These are phyloP conservation scores for Pontederia paniculata DNA, from an alignment of 176 grass and related monocot species.

Conservation along the genomic window DNA sequence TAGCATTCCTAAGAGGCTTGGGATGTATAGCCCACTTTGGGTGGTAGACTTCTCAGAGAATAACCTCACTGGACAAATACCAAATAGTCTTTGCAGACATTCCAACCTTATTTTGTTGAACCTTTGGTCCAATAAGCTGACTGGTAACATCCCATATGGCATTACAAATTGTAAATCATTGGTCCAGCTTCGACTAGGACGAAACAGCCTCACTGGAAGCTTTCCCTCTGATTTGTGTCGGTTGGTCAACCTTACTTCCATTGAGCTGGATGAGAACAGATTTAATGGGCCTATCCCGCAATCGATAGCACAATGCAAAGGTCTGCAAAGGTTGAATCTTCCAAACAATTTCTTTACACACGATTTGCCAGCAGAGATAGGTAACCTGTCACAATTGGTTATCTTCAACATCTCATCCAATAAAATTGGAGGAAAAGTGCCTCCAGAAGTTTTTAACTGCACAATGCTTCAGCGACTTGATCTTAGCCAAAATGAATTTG, in stretches of 20 bases:
- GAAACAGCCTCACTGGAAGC: conserved; percentile 82
- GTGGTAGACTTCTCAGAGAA: conserved; percentile 97
- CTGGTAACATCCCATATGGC: conserved; percentile 69
- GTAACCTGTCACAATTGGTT: conserved; percentile 60
- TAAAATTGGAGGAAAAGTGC: conserved; percentile 62
- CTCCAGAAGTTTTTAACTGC: conserved; percentile 79
- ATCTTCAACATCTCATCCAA: conserved; percentile 97
- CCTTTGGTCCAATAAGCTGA: conserved; percentile 63
- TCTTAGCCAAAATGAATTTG: conserved; percentile 84
- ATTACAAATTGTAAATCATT: conserved; percentile 84
- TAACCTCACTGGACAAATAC: conserved; percentile 72
- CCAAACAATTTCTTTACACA: conserved; percentile 84
- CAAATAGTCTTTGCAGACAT: conserved; percentile 61
- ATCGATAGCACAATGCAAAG: conserved; percentile 64
- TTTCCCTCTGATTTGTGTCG: conserved; percentile 73
- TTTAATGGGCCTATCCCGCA: conserved; percentile 84
- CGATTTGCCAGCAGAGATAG: conserved; percentile 73
- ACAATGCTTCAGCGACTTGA: conserved; percentile 82
- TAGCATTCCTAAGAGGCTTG: conserved; percentile 69
- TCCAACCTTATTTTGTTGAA: conserved; percentile 95
- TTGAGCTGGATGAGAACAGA: conserved; percentile 71
- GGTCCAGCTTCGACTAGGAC: conserved; percentile 63
- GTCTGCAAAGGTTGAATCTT: conserved; percentile 69
- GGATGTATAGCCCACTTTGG: conserved; percentile 75
- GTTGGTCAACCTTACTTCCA: conserved; percentile 73